phyloP scores from a whole-genome alignment of 352 stramenopile genomes.

The Pythium inflatum region DNA sequence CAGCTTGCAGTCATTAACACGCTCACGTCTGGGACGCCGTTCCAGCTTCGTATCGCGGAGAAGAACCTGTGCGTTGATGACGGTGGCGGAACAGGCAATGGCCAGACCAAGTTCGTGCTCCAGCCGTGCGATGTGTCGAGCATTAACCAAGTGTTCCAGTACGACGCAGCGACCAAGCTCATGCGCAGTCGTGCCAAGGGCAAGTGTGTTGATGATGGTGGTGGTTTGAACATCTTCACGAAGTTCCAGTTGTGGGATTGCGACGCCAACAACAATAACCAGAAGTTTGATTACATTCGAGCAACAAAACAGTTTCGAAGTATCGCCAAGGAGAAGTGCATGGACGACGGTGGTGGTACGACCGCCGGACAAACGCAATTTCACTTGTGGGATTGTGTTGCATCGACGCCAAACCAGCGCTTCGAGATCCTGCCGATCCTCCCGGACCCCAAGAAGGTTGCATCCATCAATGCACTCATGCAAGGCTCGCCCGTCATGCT shows the following conservation, averaged over 20 bases:
- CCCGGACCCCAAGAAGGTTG: not conserved
- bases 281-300: constrained; percentile 36
- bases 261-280: constrained; percentile 36
- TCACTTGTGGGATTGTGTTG: constrained; percentile 32
- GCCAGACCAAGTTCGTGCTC: constrained; percentile 8
- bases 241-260: constrained; percentile 33
- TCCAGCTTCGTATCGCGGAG: constrained; percentile 15
- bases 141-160: constrained; percentile 7
- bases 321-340: constrained; percentile 10
- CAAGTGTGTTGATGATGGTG: constrained; percentile 19
- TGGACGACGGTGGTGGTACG: constrained; percentile 34
- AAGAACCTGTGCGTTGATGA: constrained; percentile 34
- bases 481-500: not conserved
- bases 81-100: constrained; percentile 21
- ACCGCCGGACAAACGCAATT: not conserved
- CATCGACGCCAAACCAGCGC: constrained; percentile 34
- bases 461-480: not conserved
- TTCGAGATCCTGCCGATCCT: constrained; percentile 27
- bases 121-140: not conserved
- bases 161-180: not conserved
- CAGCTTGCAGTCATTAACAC: not conserved
- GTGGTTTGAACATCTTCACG: constrained; percentile 5
- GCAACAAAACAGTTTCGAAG: constrained; percentile 1
- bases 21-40: not conserved
- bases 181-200: constrained; percentile 14